Conservation (phyloP, 306 rosid genomes). For the Neltuma alba region DNA sequence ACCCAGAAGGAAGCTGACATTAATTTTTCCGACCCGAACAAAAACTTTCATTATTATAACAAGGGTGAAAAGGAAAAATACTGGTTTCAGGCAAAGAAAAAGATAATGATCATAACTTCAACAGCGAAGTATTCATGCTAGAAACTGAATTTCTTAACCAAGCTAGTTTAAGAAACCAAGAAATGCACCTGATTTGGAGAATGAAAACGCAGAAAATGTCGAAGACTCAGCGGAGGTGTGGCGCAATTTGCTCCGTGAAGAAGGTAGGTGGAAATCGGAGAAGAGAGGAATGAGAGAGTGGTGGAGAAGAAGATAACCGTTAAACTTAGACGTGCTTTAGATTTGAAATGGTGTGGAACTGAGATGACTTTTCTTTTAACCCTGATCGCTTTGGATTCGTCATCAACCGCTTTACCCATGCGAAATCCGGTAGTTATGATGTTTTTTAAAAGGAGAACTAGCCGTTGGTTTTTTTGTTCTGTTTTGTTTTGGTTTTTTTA, state of each 20-base stretch:
- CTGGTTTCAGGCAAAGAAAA: background rate
- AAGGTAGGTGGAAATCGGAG: conserved; percentile 27
- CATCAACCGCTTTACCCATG: conserved; percentile 25
- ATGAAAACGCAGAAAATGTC: conserved; percentile 32
- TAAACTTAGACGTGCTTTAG: background rate
- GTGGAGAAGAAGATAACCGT: background rate
- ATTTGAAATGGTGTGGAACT: background rate
- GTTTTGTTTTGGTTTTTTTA: background rate
- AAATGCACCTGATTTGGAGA: conserved; percentile 48
- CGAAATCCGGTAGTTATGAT: background rate
- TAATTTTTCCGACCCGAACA: background rate
- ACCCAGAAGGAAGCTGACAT: background rate
- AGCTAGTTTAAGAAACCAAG: conserved; percentile 32
- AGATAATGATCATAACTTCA: background rate
- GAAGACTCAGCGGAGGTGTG: conserved; percentile 3
- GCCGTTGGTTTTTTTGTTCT: background rate
- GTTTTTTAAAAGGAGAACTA: conserved; percentile 3
- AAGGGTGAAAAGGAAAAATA: background rate
- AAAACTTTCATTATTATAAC: background rate
- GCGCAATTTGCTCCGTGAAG: conserved; percentile 31
- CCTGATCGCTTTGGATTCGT: conserved; percentile 31
- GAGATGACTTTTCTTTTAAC: background rate
- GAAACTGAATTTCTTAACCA: conserved; percentile 2
- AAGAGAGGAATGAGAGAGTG: conserved; percentile 25
- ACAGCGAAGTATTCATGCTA: background rate